Evolutionary conservation across 2,329 filamentous ascomycete species (phyloP).

Genomic region (Pyrenochaeta sp.): DNA sequence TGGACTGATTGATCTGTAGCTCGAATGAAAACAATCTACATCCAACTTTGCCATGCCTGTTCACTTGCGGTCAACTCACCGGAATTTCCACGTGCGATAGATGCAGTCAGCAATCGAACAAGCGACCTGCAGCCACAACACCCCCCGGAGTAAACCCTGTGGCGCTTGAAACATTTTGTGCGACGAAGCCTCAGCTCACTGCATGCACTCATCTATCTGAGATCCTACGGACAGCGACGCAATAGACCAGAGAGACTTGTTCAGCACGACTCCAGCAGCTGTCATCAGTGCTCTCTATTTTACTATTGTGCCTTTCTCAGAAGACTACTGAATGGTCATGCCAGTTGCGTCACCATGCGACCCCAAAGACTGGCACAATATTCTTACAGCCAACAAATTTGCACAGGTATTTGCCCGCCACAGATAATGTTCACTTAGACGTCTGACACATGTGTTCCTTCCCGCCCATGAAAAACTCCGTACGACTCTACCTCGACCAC

Average conservation of each 20-base stretch:
- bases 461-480: neutral
- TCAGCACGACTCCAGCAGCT: neutral
- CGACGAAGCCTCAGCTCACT: constrained; percentile 1
- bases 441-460: constrained; percentile 1
- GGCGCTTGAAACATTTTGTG: constrained; percentile 2
- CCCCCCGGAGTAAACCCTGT: neutral
- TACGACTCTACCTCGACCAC: too few species aligned
- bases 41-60: constrained; percentile 2
- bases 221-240: constrained; percentile 3
- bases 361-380: too few species aligned
- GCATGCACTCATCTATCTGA: constrained; percentile 7
- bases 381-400: neutral
- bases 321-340: too few species aligned
- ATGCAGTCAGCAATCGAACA: constrained; percentile 9
- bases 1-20: constrained; percentile 1
- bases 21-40: constrained; percentile 6
- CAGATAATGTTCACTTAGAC: neutral
- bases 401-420: neutral
- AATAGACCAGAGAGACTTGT: neutral
- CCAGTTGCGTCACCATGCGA: too few species aligned
- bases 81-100: constrained; percentile 7
- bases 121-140: constrained; percentile 4
- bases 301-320: too few species aligned
- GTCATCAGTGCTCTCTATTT: too few species aligned
- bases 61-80: constrained; percentile 3